Base-by-base conservation (phyloP, 371 early-diverging fungal species). In the Mycotypha africana region DNA sequence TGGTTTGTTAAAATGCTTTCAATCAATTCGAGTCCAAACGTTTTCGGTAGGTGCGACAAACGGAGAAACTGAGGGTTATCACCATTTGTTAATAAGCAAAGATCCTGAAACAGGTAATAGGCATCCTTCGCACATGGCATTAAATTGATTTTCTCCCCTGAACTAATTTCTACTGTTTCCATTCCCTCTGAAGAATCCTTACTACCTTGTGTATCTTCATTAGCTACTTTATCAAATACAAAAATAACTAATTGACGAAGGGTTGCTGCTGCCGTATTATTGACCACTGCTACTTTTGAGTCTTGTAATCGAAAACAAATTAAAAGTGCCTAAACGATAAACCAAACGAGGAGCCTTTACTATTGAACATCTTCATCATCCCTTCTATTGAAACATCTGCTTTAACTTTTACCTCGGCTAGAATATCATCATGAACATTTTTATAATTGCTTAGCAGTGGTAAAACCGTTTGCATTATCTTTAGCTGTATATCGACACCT, bases 181-280 rank as follows among this genome's bases (percentile, higher is more conserved):
- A 70, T 59, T 20, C 32, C 58, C 14, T 60, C 40, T 24, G 64
- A 58, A 23, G 61, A 54, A 34, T 66, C 54, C 28, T 51, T 42
- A 12, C 53, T 45, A 14, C 38, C 49, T 40, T 48, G 50, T 6
- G 49, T 47, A 43, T 91, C 87, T 42, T 92, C 92, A 4, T 69
- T 62, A 12, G 72, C 76, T 3, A 93, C 90, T 45, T 92, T 91
- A 45, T 96, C 98, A 70, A 96, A 98, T n/a, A 92, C 84, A 39
- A 85, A 80, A 2, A 93, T 86, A 10, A 96, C 89, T 30, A 97
- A 60, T 49, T 97, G 98, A 11, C 95, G 81, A 37, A 98, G 60
- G 0, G 94, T 97, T 0, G 97, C 98, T 4, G 92, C 88, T 14
- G 98, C 98, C 7, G 96, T 96, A 52, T 92, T 93, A 58, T 84